These are phyloP conservation scores for Paramecium tetraurelia DNA, from an alignment of 73 alveolate genomes.

Conservation along the genomic window DNA sequence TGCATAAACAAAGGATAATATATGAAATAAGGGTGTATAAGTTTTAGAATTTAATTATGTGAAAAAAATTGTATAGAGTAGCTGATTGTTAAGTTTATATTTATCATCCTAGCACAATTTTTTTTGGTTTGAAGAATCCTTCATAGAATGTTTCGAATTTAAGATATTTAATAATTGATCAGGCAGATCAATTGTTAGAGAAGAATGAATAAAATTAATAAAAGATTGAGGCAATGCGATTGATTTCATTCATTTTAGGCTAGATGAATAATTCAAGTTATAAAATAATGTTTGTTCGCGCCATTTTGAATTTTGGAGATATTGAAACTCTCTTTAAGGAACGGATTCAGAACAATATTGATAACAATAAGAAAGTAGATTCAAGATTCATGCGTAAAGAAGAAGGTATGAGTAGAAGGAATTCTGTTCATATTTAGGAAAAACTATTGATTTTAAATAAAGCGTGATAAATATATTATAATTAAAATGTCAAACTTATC, in stretches of 20 bases:
- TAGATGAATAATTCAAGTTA: not conserved
- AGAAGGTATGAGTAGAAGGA: not conserved
- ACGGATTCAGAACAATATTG: not conserved
- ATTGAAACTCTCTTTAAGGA: not conserved
- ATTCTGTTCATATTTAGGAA: not conserved
- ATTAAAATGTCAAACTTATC: not conserved
- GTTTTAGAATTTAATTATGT: not conserved
- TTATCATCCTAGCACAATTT: not conserved
- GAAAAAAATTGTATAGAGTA: not conserved
- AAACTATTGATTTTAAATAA: not conserved
- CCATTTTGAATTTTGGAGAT: not conserved
- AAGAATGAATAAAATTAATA: not conserved
- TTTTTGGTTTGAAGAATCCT: not conserved
- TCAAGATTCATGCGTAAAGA: not conserved
- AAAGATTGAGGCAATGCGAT: not conserved
- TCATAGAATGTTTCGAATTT: not conserved
- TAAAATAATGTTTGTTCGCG: not conserved
- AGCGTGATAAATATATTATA: not conserved
- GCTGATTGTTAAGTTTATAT: not conserved
- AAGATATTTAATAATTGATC: not conserved
- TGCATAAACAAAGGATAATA: not conserved
- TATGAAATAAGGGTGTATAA: not conserved
- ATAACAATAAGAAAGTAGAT: not conserved
- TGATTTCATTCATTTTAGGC: not conserved
- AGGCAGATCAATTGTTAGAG: not conserved